Percentiles rank a stretch among this genome's conserved stretches.
phyloP scores from a whole-genome alignment of 164 flowering plant species.

The Hamamelis virginiana region DNA sequence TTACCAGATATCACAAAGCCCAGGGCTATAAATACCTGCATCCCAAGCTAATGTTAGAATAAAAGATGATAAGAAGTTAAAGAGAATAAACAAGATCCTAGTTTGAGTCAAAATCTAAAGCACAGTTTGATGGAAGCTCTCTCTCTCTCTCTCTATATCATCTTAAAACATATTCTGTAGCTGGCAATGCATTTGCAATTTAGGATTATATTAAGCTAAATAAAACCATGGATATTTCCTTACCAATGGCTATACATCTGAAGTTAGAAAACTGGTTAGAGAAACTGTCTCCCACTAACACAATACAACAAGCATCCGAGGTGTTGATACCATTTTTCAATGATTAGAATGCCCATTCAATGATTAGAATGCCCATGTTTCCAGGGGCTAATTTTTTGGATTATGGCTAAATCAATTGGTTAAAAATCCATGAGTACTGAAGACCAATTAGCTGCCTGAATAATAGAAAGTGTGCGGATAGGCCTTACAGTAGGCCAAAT shows the following conservation, averaged over 20 bases:
- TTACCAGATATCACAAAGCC: slow-evolving; percentile 44
- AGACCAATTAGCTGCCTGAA: background rate
- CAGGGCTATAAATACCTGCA: slow-evolving; percentile 36
- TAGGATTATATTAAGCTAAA: too few species aligned
- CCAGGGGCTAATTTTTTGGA: too few species aligned
- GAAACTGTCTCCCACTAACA: background rate
- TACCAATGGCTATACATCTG: too few species aligned
- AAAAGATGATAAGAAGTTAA: background rate
- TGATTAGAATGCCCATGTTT: background rate
- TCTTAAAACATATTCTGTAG: too few species aligned
- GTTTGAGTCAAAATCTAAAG: background rate
- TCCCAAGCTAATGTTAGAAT: slow-evolving; percentile 4
- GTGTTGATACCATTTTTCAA: background rate
- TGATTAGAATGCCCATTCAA: background rate
- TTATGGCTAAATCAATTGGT: background rate
- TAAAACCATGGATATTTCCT: too few species aligned
- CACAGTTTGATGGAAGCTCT: background rate
- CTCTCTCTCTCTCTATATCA: too few species aligned
- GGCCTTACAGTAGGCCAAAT: background rate
- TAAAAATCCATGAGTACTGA: background rate
- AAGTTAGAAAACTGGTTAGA: too few species aligned
- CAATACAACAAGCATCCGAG: background rate
- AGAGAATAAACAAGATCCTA: background rate
- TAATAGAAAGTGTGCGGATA: background rate
- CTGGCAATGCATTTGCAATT: too few species aligned